Evolutionary conservation across 371 early-diverging fungal genomes (phyloP).

Genomic region (Nosema muscidifuracis): DNA sequence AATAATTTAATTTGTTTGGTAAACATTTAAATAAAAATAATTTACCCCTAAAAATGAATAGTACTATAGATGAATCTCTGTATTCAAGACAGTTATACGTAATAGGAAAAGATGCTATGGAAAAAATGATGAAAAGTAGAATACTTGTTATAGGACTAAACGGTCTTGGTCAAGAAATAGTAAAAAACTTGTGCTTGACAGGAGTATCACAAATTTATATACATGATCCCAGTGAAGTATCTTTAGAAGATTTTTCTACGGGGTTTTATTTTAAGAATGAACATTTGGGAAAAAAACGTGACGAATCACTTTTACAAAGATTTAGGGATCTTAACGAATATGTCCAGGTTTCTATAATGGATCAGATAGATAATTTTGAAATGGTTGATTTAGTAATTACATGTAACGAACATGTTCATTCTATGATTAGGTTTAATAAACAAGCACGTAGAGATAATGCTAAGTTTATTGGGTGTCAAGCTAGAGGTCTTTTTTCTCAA

Average conservation of each 20-base stretch:
- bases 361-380: conserved; percentile 16
- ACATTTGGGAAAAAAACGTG: conserved; percentile 85
- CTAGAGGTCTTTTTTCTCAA: conserved; percentile 84
- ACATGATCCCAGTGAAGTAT: conserved; percentile 73
- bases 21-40: no score
- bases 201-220: conserved; percentile 93
- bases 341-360: conserved; percentile 65
- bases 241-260: conserved; percentile 77
- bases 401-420: conserved; percentile 76
- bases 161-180: conserved; percentile 94
- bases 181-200: conserved; percentile 94
- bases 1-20: no score
- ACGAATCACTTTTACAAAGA: conserved; percentile 69
- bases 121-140: conserved; percentile 86
- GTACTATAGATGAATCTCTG: conserved; percentile 59
- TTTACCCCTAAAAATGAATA: neutral
- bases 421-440: conserved; percentile 79
- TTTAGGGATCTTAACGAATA: conserved; percentile 92
- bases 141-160: conserved; percentile 88
- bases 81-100: conserved; percentile 67
- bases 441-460: conserved; percentile 73
- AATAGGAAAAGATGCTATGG: conserved; percentile 97
- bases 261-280: conserved; percentile 77
- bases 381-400: conserved; percentile 75
- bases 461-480: conserved; percentile 81